Evolutionary conservation across 129 eudicot genomes (phyloP).

Genomic region (Pseudognaphalium luteoalbum): DNA sequence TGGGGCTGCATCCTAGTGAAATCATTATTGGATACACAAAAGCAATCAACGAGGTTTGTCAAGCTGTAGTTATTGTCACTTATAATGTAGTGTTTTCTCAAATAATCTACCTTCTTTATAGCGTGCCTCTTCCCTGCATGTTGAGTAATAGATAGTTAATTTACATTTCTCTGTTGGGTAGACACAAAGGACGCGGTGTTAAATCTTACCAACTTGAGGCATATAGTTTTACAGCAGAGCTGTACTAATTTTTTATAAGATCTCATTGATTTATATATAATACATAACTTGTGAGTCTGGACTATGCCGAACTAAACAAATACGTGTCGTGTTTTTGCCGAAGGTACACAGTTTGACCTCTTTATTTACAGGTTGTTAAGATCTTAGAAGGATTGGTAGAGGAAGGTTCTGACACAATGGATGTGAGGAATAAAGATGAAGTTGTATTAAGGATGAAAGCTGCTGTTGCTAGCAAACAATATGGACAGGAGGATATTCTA

Average conservation of each 20-base stretch:
- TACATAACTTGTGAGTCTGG: slow-evolving; percentile 4
- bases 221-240: not conserved
- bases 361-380: slow-evolving; percentile 53
- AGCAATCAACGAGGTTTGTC: slow-evolving; percentile 65
- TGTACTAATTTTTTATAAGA: not conserved
- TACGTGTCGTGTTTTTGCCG: not conserved
- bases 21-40: slow-evolving; percentile 81
- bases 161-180: not conserved
- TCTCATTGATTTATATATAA: not conserved
- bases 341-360: not conserved
- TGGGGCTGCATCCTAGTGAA: slow-evolving; percentile 96
- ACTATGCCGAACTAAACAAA: not conserved
- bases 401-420: slow-evolving; percentile 80
- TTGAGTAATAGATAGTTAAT: not conserved
- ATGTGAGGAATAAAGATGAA: slow-evolving; percentile 80
- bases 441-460: slow-evolving; percentile 76
- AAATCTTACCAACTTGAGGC: not conserved
- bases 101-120: not conserved
- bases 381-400: slow-evolving; percentile 69
- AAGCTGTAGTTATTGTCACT: not conserved
- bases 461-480: slow-evolving; percentile 93
- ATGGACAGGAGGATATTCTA: slow-evolving; percentile 68
- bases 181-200: not conserved
- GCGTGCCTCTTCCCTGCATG: not conserved
- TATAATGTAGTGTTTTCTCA: not conserved